These are phyloP conservation scores for Cercophora samala DNA, from an alignment of 495 filamentous ascomycete genomes.

Conservation along the genomic window DNA sequence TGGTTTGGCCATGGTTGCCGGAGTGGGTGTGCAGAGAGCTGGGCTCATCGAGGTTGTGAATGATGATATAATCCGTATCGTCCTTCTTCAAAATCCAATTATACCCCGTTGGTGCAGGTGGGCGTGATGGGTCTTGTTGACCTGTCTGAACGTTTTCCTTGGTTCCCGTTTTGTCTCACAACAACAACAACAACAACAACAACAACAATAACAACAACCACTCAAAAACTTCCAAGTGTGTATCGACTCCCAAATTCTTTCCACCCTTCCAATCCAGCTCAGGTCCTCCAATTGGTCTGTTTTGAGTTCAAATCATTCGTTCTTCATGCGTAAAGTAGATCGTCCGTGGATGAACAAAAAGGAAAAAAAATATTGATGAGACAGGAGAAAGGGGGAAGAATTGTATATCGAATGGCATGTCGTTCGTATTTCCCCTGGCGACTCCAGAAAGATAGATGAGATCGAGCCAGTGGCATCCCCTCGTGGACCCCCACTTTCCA, in stretches of 20 bases:
- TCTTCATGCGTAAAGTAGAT: neutral
- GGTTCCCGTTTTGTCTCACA: too few relatives aligned
- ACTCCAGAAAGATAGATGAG: neutral
- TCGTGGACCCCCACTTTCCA: constrained; percentile 2
- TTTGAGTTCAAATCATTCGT: neutral
- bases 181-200: too few relatives aligned
- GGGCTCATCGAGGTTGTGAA: too few relatives aligned
- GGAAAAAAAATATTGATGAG: neutral
- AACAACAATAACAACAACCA: too few relatives aligned
- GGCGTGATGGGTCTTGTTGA: too few relatives aligned
- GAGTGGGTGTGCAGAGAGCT: neutral
- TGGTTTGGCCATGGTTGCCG: neutral
- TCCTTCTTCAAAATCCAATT: too few relatives aligned
- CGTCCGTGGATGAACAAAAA: neutral
- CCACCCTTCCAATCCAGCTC: neutral
- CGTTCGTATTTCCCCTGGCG: neutral
- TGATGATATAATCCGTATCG: too few relatives aligned
- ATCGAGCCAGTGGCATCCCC: neutral
- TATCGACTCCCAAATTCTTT: too few relatives aligned
- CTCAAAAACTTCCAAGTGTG: neutral
- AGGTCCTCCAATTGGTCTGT: neutral
- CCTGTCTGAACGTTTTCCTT: too few relatives aligned
- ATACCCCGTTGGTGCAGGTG: too few relatives aligned
- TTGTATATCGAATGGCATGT: constrained; percentile 1
- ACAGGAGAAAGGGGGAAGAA: neutral